Conservation (phyloP, 805 yeast species). For the Yarrowia yakushimensis region DNA sequence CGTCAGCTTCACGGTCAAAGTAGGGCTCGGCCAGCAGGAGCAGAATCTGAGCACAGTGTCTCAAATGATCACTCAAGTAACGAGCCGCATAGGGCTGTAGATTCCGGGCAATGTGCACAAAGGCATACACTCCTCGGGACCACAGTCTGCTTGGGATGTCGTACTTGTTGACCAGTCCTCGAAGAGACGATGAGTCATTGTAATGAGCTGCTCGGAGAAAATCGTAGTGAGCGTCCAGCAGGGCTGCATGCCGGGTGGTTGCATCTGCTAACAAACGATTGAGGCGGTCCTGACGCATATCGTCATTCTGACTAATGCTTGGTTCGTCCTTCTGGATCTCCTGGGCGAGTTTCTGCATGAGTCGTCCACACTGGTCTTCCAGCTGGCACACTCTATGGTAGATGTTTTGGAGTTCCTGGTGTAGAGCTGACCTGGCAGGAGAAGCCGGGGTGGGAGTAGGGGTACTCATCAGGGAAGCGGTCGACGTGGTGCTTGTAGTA, state of each 20-base stretch:
- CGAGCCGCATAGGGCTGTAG: neutral
- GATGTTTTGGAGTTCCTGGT: conserved; percentile 9
- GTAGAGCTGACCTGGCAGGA: neutral
- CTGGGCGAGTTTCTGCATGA: conserved; percentile 10
- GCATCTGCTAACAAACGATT: neutral
- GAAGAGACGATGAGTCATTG: neutral
- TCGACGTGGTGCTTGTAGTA: neutral
- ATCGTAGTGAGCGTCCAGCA: conserved; percentile 20
- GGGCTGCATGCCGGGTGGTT: neutral
- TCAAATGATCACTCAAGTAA: neutral
- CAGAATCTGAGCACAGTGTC: conserved; percentile 9
- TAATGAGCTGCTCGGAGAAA: conserved; percentile 7
- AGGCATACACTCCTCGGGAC: conserved; percentile 21
- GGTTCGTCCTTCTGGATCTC: neutral
- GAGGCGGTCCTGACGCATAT: neutral
- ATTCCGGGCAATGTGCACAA: conserved; percentile 13
- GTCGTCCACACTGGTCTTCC: conserved; percentile 12
- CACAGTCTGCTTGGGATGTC: conserved; percentile 18
- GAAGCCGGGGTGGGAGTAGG: neutral
- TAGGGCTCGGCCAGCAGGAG: conserved; percentile 10
- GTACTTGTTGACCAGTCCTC: conserved; percentile 19
- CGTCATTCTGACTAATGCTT: neutral
- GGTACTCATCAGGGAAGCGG: neutral
- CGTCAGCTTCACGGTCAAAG: conserved; percentile 15
- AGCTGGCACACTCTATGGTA: conserved; percentile 20